phyloP scores from a whole-genome alignment of 192 early-diverging fungal genomes.

The Geranomyces variabilis region DNA sequence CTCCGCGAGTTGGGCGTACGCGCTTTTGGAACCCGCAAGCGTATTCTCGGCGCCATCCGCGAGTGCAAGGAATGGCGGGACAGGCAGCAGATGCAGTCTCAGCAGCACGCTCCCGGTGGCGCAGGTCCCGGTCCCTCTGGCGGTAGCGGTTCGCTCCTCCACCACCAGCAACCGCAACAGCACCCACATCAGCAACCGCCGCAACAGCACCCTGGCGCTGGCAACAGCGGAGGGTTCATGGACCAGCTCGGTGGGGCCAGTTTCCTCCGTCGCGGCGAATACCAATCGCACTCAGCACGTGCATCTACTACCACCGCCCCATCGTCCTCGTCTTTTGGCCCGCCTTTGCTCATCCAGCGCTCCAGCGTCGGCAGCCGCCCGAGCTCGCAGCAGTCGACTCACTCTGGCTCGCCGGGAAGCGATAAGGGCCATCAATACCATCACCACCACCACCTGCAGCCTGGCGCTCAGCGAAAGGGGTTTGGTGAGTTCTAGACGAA shows the following conservation, averaged over 20 bases:
- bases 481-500: conserved; percentile 8
- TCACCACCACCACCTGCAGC: neutral
- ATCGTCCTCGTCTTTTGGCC: neutral
- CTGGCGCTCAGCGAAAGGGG: neutral
- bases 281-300: conserved; percentile 6
- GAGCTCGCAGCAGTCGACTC: conserved; percentile 12
- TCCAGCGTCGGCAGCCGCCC: conserved; percentile 25
- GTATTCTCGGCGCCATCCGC: conserved; percentile 49
- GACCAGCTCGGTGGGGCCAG: neutral
- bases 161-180: neutral
- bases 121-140: neutral
- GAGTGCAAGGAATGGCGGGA: conserved; percentile 38
- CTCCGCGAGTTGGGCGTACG: conserved; percentile 54
- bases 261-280: neutral
- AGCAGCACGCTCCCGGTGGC: neutral
- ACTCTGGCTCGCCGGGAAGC: neutral
- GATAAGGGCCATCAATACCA: neutral
- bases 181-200: conserved; percentile 19
- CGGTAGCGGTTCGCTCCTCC: no score
- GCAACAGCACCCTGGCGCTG: neutral
- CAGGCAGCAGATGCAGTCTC: neutral
- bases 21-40: conserved; percentile 56
- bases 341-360: conserved; percentile 3
- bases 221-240: neutral
- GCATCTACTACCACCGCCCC: neutral